Base-by-base conservation (phyloP, 2,329 filamentous ascomycete genomes). In the Chalara sp. region DNA sequence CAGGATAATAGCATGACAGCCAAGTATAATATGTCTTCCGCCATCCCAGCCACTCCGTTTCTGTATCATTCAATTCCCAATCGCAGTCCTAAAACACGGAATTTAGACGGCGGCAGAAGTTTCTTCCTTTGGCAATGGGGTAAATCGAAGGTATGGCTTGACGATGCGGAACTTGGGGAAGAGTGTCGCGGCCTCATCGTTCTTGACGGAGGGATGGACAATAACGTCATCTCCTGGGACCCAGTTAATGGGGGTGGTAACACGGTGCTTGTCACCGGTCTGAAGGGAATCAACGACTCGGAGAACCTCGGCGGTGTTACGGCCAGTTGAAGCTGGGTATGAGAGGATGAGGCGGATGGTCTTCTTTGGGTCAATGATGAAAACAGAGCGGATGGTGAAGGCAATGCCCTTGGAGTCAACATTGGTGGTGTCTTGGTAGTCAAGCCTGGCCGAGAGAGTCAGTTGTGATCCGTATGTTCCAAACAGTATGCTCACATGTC, bases 371-470 rank as follows among this genome's bases (percentile, higher is more conserved):
- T 96, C 90, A 70, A 96, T 93, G 73, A 96, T 78, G 79, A 95
- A 96, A 67, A 96, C 91, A 62, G 87, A 89, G 65, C 91, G 89
- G 73, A 96, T 95, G 62, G 91, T 96, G 74, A 95, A 92, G 51
- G 90, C 89, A 62, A 92, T 87, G 61, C 86, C 86, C 79, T 89
- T 89, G 64, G 78, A 70, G 69, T 90, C 86, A 52, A 90, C 84
- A 72, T 90, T 90, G 74, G 83, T 87, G 63, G 83, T 80, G 70
- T 90, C 87, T 70, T 89, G 85, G 73, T 87, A 79, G 73, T 90
- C 86, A 64, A 91, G 76, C 79, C 79, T 83, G 61, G 33, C 49
- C 11, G 7, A 31, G 13, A 32, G 29, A 10, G 35, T 39, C 39
- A 44, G 8, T 21, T 3, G 21, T 3, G 21, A 21, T 21, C 21